Percentiles rank a stretch among this genome's conserved stretches.
phyloP scores from a whole-genome alignment of 768 basidiomycete genomes.

The Exidia glandulosa region DNA sequence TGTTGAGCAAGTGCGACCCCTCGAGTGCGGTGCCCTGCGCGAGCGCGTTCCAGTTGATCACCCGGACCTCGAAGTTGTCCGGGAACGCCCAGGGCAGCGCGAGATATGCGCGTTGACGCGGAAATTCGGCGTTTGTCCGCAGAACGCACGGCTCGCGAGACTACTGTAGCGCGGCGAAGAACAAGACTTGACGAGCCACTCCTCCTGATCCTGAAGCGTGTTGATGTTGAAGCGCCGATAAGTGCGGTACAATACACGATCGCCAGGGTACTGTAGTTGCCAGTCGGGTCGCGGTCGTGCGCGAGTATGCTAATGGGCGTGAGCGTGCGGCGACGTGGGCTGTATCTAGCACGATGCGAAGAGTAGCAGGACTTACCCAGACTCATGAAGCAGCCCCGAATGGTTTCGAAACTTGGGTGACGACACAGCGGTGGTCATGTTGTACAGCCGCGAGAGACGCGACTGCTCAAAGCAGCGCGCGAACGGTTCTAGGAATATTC shows the following conservation, averaged over 20 bases:
- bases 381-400: constrained; percentile 68
- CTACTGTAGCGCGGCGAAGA: constrained; percentile 83
- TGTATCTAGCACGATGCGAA: constrained; percentile 79
- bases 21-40: constrained; percentile 72
- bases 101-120: constrained; percentile 42
- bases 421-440: constrained; percentile 51
- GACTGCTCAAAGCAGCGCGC: constrained; percentile 62
- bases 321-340: constrained; percentile 7
- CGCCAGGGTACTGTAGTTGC: constrained; percentile 11
- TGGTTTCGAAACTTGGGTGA: constrained; percentile 57
- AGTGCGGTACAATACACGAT: constrained; percentile 70
- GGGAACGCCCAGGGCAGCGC: constrained; percentile 53
- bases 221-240: constrained; percentile 92
- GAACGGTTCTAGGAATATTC: constrained; percentile 47
- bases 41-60: constrained; percentile 36
- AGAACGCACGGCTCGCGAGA: constrained; percentile 55
- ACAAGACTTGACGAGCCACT: constrained; percentile 86
- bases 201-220: constrained; percentile 70
- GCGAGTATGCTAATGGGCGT: not conserved
- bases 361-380: constrained; percentile 86
- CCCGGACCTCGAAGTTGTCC: constrained; percentile 54
- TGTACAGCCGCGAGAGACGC: constrained; percentile 54
- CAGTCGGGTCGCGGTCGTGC: not conserved
- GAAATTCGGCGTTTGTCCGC: constrained; percentile 84
- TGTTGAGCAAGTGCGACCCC: constrained; percentile 46